Conservation (phyloP, 768 basidiomycete species). For the Fomitopsis serialis region DNA sequence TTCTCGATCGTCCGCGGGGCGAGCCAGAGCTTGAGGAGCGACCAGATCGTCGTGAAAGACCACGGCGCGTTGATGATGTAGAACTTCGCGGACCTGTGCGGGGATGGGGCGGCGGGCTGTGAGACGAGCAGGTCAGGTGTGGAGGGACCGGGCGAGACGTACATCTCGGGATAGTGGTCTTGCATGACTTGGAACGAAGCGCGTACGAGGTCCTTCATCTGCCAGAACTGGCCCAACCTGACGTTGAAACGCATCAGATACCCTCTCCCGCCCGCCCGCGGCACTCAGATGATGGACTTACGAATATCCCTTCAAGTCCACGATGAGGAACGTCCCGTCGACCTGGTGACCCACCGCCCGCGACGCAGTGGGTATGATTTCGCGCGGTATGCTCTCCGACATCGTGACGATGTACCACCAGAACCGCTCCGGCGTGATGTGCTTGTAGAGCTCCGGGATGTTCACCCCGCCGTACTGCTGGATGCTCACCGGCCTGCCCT, state of each 20-base stretch:
- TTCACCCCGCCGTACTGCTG: conserved; percentile 59
- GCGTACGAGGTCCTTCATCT: conserved; percentile 60
- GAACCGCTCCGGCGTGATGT: conserved; percentile 24
- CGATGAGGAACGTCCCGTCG: conserved; percentile 52
- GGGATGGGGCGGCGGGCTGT: neutral
- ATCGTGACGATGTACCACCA: conserved; percentile 60
- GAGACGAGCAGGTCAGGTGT: neutral
- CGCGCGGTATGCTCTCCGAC: conserved; percentile 56
- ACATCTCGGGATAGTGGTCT: conserved; percentile 78
- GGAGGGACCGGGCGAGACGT: conserved; percentile 16
- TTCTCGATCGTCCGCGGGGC: conserved; percentile 67
- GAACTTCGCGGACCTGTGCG: conserved; percentile 61
- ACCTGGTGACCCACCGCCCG: conserved; percentile 46
- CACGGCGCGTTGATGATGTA: conserved; percentile 68
- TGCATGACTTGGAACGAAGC: conserved; percentile 69
- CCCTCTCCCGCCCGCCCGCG: neutral
- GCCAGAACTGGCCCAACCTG: conserved; percentile 68
- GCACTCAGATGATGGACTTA: conserved; percentile 21
- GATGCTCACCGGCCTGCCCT: conserved; percentile 68
- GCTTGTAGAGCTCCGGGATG: conserved; percentile 25
- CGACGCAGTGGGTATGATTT: conserved; percentile 61
- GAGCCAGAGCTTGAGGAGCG: conserved; percentile 63
- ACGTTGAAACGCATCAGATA: conserved; percentile 17
- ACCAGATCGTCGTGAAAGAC: conserved; percentile 71
- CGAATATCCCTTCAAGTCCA: conserved; percentile 71